A percentile compares a stretch with the other conserved stretches of the same genome.
Conservation (phyloP, 2,329 filamentous ascomycete species). For the Chaetothyriales sp. region DNA sequence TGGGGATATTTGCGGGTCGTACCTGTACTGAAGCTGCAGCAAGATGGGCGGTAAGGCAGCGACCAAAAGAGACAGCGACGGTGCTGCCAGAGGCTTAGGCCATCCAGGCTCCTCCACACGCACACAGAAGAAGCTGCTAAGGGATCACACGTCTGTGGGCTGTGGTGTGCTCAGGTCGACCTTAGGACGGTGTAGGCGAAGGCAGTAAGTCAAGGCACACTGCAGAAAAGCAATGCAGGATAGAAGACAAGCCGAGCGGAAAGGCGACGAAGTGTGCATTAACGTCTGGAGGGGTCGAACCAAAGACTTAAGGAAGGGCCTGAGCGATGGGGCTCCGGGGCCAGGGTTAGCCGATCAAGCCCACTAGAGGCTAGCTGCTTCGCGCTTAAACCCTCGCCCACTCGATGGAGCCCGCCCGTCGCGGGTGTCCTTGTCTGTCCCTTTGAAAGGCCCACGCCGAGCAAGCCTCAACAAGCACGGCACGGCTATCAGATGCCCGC, state of each 20-base stretch:
- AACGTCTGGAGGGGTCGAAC: not conserved
- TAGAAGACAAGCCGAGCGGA: not conserved
- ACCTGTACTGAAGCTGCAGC: not conserved
- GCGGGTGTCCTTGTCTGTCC: not conserved
- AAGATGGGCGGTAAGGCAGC: not conserved
- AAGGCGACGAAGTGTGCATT: not conserved
- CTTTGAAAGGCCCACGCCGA: not conserved
- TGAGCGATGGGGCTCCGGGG: not conserved
- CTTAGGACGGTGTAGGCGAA: not conserved
- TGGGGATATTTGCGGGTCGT: not conserved
- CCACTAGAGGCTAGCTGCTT: not conserved
- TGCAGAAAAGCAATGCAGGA: not conserved
- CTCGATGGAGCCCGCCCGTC: not conserved
- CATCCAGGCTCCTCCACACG: not conserved
- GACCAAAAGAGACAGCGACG: not conserved
- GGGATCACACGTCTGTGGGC: not conserved
- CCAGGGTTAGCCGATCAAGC: not conserved
- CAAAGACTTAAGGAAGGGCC: not conserved
- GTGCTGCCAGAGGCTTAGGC: not conserved
- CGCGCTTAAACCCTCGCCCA: not conserved
- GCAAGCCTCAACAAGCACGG: not conserved
- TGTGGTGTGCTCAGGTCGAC: not conserved
- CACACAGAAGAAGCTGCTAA: not conserved
- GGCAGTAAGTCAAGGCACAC: not conserved
- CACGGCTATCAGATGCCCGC: not conserved